Evolutionary conservation across 257 asterid species (phyloP).

Genomic region (Plantago major): DNA sequence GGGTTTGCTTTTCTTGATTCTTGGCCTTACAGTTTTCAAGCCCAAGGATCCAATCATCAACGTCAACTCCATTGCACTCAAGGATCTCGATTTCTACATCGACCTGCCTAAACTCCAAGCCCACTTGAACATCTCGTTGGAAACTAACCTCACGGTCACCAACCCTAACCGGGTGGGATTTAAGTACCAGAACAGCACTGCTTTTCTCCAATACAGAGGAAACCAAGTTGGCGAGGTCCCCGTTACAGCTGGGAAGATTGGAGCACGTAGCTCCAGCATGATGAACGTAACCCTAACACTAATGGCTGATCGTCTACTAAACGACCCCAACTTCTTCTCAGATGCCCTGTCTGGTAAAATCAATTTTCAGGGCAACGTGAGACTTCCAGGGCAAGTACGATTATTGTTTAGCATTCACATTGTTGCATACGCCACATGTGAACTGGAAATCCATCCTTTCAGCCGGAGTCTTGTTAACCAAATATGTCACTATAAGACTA

Average conservation of each 20-base stretch:
- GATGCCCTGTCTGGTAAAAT: constrained; percentile 41
- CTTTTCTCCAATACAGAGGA: constrained; percentile 43
- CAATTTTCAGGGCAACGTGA: constrained; percentile 32
- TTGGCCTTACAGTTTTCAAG: constrained; percentile 69
- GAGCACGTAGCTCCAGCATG: constrained; percentile 29
- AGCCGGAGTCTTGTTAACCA: constrained; percentile 33
- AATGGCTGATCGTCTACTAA: constrained; percentile 61
- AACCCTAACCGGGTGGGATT: constrained; percentile 70
- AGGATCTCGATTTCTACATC: constrained; percentile 35
- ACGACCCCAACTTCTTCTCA: constrained; percentile 31
- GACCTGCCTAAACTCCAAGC: constrained; percentile 36
- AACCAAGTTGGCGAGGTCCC: constrained; percentile 56
- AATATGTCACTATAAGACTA: constrained; percentile 52
- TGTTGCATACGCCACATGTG: constrained; percentile 48
- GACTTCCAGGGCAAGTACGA: constrained; percentile 43
- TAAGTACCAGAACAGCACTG: constrained; percentile 39
- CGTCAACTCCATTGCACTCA: constrained; percentile 41
- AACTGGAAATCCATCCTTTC: constrained; percentile 31
- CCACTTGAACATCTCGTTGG: constrained; percentile 39
- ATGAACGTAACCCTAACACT: constrained; percentile 49
- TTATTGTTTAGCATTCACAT: constrained; percentile 42
- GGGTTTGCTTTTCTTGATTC: constrained; percentile 34
- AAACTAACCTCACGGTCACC: constrained; percentile 30
- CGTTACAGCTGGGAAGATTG: constrained; percentile 51
- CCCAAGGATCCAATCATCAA: constrained; percentile 46